Base-by-base conservation (phyloP, 306 rosid species). In the Glycine soja region DNA sequence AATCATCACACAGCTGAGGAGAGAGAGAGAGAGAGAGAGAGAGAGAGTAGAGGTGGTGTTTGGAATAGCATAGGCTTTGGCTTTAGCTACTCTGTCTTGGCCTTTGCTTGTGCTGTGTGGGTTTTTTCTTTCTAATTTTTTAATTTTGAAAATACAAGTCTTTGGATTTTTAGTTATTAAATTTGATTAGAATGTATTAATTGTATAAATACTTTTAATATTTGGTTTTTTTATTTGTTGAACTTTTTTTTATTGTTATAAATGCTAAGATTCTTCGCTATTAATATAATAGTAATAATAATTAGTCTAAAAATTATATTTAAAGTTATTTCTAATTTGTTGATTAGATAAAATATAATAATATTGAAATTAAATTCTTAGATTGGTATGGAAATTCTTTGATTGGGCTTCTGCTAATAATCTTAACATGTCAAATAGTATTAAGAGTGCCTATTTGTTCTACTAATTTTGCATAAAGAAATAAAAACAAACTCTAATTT, bases 41-140 rank as follows among this genome's bases (percentile, higher is more conserved):
- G 74, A 47, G 70, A 70, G 68, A 59, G 62, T 30, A 47, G 79
- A 64, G 81, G 68, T 77, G 63, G 86, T 69, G 76, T 78, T 48
- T 78, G 80, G 90, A 86, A 71, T 68, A 16, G 79, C 57, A 65
- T 74, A 81, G 87, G 67, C 78, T 71, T 75, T 71, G 87, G 88
- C 82, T 76, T 79, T 72, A 6, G 86, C 86, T 15, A 85, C 83
- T 62, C 81, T 32, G 47, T 19, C 67, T 64, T 63, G 75, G 56
- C 85, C 72, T 50, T 74, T 52, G 68, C 53, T 58, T 53, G 69
- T 62, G 12, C 3, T 67, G 48, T 19, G 53, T 86, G 67, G 75
- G 32, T 67, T 73, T 73, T 19, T 46, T 15, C 9, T 16, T 54
- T 45, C 3, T 8, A n/a, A 5, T 9, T 50, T 3, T 32, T 34